These are phyloP conservation scores for Ceratocystis huliohia DNA, from an alignment of 2,329 filamentous ascomycete species.

Conservation along the genomic window DNA sequence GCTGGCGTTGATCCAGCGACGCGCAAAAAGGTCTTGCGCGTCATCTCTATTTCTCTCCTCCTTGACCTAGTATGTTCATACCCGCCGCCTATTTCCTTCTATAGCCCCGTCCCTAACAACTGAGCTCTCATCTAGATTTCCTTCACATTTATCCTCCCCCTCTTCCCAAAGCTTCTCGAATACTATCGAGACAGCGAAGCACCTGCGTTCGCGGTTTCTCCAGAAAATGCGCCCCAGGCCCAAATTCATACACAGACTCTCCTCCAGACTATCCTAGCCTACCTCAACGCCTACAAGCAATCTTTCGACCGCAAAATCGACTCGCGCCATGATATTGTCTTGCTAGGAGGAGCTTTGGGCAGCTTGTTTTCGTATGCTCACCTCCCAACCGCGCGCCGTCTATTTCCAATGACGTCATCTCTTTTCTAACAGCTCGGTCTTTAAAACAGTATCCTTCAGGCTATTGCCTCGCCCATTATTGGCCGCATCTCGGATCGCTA, in stretches of 20 bases:
- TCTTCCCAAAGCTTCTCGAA: constrained; percentile 88
- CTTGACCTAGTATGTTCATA: constrained; percentile 61
- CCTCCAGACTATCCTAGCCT: constrained; percentile 65
- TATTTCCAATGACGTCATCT: not conserved
- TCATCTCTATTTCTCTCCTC: constrained; percentile 79
- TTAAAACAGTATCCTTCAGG: constrained; percentile 61
- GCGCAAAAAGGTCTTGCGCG: constrained; percentile 71
- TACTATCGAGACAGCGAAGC: constrained; percentile 86
- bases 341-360: constrained; percentile 84
- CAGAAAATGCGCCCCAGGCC: constrained; percentile 31
- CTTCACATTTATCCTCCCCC: constrained; percentile 93
- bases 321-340: constrained; percentile 89
- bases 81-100: not conserved
- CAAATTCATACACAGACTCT: constrained; percentile 38
- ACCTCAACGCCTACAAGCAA: constrained; percentile 88
- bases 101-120: constrained; percentile 11
- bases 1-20: constrained; percentile 38
- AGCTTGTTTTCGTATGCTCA: constrained; percentile 62
- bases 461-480: constrained; percentile 82
- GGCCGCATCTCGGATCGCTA: constrained; percentile 77
- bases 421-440: not conserved
- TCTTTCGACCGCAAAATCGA: constrained; percentile 87
- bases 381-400: too few relatives aligned
- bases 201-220: constrained; percentile 29
- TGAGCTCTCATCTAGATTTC: constrained; percentile 53